A percentile compares a stretch with the other conserved stretches of the same genome.
These are phyloP conservation scores for Aquilaria sinensis DNA, from an alignment of 345 rosid species.

Conservation along the genomic window DNA sequence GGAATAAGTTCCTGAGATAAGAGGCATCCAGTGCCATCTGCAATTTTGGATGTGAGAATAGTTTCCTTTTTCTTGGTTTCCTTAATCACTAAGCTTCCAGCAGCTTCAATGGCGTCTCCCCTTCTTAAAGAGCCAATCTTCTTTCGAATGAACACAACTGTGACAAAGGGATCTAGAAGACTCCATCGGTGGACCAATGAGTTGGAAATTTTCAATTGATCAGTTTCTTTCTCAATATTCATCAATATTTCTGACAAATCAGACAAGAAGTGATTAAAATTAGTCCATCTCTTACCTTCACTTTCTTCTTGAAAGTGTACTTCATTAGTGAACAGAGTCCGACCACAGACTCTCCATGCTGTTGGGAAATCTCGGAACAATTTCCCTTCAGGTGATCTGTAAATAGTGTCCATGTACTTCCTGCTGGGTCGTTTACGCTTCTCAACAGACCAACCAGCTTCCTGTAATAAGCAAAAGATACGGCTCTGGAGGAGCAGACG, in stretches of 20 bases:
- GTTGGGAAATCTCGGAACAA: conserved; percentile 63
- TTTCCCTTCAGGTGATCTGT: conserved; percentile 63
- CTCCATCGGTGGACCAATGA: conserved; percentile 62
- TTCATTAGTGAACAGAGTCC: conserved; percentile 33
- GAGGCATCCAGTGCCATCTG: conserved; percentile 10
- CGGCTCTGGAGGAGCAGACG: conserved; percentile 65
- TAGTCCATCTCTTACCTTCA: conserved; percentile 56
- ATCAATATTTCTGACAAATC: conserved; percentile 48
- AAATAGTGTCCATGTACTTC: conserved; percentile 43
- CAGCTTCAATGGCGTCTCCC: conserved; percentile 61
- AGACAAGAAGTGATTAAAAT: conserved; percentile 57
- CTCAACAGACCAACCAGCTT: conserved; percentile 65
- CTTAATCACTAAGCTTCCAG: conserved; percentile 27
- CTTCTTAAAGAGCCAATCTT: conserved; percentile 73
- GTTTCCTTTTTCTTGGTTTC: conserved; percentile 21
- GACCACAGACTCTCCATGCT: conserved; percentile 75
- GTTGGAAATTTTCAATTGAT: conserved; percentile 28
- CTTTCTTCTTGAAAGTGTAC: conserved; percentile 32
- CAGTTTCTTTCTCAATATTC: conserved; percentile 49
- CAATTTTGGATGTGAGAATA: conserved; percentile 20
- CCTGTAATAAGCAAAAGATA: conserved; percentile 38
- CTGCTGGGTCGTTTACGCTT: conserved; percentile 50
- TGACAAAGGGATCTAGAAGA: conserved; percentile 84
- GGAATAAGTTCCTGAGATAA: conserved; percentile 15
- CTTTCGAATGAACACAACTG: conserved; percentile 60